Evolutionary conservation across 805 yeast genomes (phyloP).

Genomic region (Candida incommunis): DNA sequence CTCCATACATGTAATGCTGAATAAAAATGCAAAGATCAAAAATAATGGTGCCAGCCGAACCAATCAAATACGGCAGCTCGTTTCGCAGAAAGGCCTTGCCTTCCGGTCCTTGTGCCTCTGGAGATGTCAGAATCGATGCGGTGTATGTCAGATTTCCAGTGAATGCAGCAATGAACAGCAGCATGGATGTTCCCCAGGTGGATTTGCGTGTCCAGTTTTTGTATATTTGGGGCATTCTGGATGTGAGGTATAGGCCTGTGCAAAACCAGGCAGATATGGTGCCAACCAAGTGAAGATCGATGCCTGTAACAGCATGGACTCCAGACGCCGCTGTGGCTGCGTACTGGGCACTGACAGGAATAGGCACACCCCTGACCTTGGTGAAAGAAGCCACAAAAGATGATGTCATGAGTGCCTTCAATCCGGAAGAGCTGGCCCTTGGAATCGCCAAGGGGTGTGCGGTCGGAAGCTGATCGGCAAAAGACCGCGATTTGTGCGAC

Average conservation of each 20-base stretch:
- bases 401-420: constrained; percentile 13
- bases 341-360: not conserved
- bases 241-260: constrained; percentile 56
- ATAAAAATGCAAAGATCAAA: constrained; percentile 45
- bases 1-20: constrained; percentile 16
- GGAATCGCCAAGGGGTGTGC: constrained; percentile 3
- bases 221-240: constrained; percentile 73
- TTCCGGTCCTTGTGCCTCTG: constrained; percentile 31
- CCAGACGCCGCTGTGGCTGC: not conserved
- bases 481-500: not conserved
- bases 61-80: constrained; percentile 72
- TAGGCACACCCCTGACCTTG: constrained; percentile 9
- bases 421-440: constrained; percentile 1
- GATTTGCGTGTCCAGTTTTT: constrained; percentile 69
- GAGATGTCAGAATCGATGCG: constrained; percentile 47
- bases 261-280: constrained; percentile 60
- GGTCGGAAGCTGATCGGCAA: not conserved
- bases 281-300: constrained; percentile 20
- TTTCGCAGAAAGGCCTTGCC: constrained; percentile 37
- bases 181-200: constrained; percentile 74
- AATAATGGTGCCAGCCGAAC: constrained; percentile 71
- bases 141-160: constrained; percentile 69
- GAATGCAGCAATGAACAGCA: constrained; percentile 66
- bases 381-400: constrained; percentile 21
- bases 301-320: not conserved